These are phyloP conservation scores for Spirogloea muscicola DNA, from an alignment of 139 green algal genomes.

Conservation along the genomic window DNA sequence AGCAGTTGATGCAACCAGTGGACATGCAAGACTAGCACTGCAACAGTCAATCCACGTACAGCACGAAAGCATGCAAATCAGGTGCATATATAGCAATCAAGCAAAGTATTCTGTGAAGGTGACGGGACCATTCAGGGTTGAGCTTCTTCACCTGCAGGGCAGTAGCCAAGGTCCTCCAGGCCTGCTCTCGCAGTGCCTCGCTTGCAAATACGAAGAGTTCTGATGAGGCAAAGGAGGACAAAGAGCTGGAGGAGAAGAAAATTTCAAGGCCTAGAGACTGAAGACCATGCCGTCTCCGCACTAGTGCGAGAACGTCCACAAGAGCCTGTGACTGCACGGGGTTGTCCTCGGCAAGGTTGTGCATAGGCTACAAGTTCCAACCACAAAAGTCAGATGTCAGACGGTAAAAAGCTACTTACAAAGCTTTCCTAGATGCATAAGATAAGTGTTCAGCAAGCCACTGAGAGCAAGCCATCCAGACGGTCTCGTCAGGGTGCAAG, in stretches of 20 bases:
- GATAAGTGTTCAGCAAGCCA: too few species aligned
- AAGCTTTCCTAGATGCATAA: too few species aligned
- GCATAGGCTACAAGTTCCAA: too few species aligned
- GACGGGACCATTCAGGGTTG: background rate
- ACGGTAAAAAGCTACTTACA: too few species aligned
- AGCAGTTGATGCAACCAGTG: too few species aligned
- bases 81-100: too few species aligned
- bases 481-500: too few species aligned
- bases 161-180: background rate
- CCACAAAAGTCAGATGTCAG: too few species aligned
- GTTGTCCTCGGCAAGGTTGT: conserved; percentile 29
- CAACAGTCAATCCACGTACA: too few species aligned
- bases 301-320: conserved; percentile 8
- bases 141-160: background rate
- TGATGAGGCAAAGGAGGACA: background rate
- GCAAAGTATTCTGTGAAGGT: background rate
- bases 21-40: too few species aligned
- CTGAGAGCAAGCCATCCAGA: too few species aligned
- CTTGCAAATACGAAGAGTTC: background rate
- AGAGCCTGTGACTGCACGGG: conserved; percentile 43
- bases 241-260: conserved; percentile 40
- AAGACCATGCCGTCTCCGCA: conserved; percentile 25
- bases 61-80: too few species aligned
- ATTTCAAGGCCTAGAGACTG: conserved; percentile 43
- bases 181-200: background rate